Base-by-base conservation (phyloP, 805 yeast genomes). In the Nakazawaea ernobii region DNA sequence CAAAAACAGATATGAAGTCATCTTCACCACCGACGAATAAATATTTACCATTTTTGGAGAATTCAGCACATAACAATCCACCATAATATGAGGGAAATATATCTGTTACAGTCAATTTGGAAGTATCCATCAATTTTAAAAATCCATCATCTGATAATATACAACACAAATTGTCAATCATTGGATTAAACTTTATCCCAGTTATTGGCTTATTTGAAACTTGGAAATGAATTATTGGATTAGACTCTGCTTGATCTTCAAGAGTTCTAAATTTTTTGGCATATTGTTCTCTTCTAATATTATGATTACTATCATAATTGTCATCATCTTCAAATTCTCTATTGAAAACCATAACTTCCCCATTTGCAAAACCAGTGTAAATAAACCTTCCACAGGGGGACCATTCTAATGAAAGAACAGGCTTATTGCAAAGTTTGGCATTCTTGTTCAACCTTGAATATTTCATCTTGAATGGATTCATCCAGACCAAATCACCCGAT, bases 101-200 rank as follows among this genome's bases (percentile, higher is more conserved):
- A 54, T 83, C 91, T 1, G 77, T 56, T 4, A 75, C 49, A 9
- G 46, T 49, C 51, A 76, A 79, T 6, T 57, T 59, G 24, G 57
- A 55, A 2, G 82, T 59, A 57, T 83, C 84, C 41, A 85, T 65
- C 14, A 85, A 54, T 41, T 85, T 65, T 26, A 82, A 64, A 51
- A 74, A 75, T 2, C 90, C 94, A 57, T 84, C 89, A 51, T 79
- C 85, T 6, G 80, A 68, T 0, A 84, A 77, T n/a, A 80, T 58
- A 0, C 80, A 75, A 7, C 77, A 45, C 6, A 76, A 40, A 32
- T 68, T 67, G 7, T 61, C 52, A 43, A 51, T 56, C 55, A 60
- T 42, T 59, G 87, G 72, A 53, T 77, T 69, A 47, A 67, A 58
- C 49, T 63, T 59, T 36, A 76, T 57, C 32, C 63, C 60, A 0